Evolutionary conservation across 2,329 filamentous ascomycete genomes (phyloP).

Genomic region (Phialophora chinensis): DNA sequence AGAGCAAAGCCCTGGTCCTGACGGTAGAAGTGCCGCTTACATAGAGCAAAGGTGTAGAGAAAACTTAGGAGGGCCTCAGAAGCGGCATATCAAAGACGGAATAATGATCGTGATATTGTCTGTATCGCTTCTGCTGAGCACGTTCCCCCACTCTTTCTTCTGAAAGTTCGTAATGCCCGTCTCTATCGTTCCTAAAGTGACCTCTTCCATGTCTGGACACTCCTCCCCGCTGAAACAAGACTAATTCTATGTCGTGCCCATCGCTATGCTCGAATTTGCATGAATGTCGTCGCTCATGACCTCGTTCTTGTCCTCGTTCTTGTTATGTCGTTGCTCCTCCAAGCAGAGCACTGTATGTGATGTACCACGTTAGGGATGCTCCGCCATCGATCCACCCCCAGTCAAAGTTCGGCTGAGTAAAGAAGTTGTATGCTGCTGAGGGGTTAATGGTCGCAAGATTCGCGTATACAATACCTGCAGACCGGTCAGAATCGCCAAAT

Average conservation of each 20-base stretch:
- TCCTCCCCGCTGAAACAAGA: conserved; percentile 25
- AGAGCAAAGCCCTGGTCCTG: too few relatives aligned
- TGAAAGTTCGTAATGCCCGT: neutral
- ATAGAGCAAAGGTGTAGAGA: neutral
- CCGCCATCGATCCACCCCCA: conserved; percentile 73
- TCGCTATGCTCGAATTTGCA: neutral
- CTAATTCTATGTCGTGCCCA: neutral
- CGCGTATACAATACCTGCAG: conserved; percentile 71
- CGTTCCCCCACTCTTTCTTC: neutral
- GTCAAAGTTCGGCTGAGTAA: conserved; percentile 70
- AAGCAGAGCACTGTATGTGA: conserved; percentile 77
- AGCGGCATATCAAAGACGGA: neutral
- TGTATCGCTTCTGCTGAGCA: neutral
- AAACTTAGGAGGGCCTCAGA: neutral
- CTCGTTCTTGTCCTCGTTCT: neutral
- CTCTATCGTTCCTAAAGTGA: neutral
- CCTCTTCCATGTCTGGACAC: neutral
- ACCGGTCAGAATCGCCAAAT: conserved; percentile 3
- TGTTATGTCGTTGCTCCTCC: conserved; percentile 30
- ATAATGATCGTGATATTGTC: neutral
- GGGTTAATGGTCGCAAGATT: conserved; percentile 82
- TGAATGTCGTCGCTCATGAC: conserved; percentile 27
- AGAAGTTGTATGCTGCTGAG: conserved; percentile 73
- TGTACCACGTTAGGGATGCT: conserved; percentile 82
- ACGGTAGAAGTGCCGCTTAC: neutral